Evolutionary conservation across 73 alveolate genomes (phyloP).

Genomic region (Blepharisma stoltei): DNA sequence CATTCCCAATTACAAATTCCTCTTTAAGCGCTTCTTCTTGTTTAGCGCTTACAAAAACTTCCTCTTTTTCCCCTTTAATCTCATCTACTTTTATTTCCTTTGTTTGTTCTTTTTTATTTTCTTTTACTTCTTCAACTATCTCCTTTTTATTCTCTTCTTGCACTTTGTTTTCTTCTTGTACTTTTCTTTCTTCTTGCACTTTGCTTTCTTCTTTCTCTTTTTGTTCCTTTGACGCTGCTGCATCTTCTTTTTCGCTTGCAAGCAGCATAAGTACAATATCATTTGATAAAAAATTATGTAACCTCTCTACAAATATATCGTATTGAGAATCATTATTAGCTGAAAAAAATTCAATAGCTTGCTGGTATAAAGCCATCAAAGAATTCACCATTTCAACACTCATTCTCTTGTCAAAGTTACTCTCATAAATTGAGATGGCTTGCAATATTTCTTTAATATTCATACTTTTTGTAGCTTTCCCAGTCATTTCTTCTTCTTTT

Average conservation of each 20-base stretch:
- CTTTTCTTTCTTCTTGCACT: background rate
- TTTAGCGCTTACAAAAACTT: too few relatives aligned
- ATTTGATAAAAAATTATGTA: slow-evolving; percentile 43
- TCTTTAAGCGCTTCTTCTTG: too few relatives aligned
- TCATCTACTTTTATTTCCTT: too few relatives aligned
- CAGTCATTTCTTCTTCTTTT: slow-evolving; percentile 45
- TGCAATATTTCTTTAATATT: slow-evolving; percentile 45
- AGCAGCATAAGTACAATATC: slow-evolving; percentile 48
- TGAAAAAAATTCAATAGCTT: slow-evolving; percentile 64
- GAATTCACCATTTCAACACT: slow-evolving; percentile 33
- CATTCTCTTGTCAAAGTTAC: slow-evolving; percentile 36
- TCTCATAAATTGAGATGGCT: slow-evolving; percentile 51
- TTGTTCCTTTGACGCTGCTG: slow-evolving; percentile 20
- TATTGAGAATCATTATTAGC: slow-evolving; percentile 47
- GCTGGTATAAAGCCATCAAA: slow-evolving; percentile 45
- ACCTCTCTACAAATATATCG: slow-evolving; percentile 52
- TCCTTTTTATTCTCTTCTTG: too few relatives aligned
- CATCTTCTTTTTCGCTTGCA: slow-evolving; percentile 31
- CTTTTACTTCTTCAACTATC: too few relatives aligned
- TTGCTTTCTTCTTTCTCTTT: slow-evolving; percentile 10
- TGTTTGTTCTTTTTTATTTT: too few relatives aligned
- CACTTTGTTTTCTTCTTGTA: background rate
- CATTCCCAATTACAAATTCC: too few relatives aligned
- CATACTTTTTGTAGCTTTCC: slow-evolving; percentile 34
- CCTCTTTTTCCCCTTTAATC: too few relatives aligned